phyloP scores from a whole-genome alignment of 305 asterid genomes.

The Solanum hybrid region DNA sequence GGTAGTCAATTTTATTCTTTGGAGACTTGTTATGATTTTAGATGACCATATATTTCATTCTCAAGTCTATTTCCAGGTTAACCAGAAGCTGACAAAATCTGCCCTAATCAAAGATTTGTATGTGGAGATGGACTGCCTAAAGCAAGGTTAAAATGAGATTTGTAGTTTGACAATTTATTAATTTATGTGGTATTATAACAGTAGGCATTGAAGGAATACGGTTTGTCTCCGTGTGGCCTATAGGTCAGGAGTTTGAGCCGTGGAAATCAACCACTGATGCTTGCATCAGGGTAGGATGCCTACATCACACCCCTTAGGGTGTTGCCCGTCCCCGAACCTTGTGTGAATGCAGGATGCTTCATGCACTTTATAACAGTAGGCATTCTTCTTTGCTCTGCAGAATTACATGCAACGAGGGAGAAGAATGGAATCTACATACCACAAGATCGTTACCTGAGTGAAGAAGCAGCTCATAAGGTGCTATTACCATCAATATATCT shows the following conservation, averaged over 20 bases:
- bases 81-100: slow-evolving; percentile 32
- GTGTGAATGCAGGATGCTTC: background rate
- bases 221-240: background rate
- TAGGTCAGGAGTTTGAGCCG: background rate
- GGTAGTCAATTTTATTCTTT: slow-evolving; percentile 16
- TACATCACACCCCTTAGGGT: background rate
- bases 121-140: slow-evolving; percentile 28
- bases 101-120: slow-evolving; percentile 29
- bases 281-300: background rate
- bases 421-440: slow-evolving; percentile 19
- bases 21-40: background rate
- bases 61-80: slow-evolving; percentile 19
- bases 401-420: slow-evolving; percentile 22
- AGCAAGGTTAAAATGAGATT: slow-evolving; percentile 22
- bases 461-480: slow-evolving; percentile 34
- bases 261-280: background rate
- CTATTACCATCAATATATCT: slow-evolving; percentile 1
- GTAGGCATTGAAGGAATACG: background rate
- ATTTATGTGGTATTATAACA: background rate
- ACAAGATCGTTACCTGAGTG: slow-evolving; percentile 15
- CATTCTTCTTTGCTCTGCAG: slow-evolving; percentile 16
- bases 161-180: background rate
- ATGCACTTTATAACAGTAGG: background rate
- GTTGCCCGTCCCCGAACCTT: background rate
- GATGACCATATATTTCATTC: background rate